These are phyloP conservation scores for Fusarium subtropicale DNA, from an alignment of 2,329 filamentous ascomycete species.

Conservation along the genomic window DNA sequence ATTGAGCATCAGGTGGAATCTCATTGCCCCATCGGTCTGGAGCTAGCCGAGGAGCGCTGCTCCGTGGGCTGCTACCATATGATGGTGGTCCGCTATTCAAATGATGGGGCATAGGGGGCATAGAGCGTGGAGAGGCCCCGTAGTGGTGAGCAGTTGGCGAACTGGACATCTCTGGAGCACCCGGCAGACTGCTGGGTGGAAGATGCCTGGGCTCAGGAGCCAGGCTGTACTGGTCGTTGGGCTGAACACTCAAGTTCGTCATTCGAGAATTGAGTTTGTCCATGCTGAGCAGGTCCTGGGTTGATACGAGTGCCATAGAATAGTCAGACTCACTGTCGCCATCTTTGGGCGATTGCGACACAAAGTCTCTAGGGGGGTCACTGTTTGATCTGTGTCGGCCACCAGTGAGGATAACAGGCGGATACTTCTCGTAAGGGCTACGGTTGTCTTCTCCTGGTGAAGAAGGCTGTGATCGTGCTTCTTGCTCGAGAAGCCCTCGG, in stretches of 20 bases:
- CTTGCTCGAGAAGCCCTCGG: constrained; percentile 64
- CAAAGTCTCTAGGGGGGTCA: constrained; percentile 43
- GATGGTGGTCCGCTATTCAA: constrained; percentile 47
- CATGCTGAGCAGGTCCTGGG: constrained; percentile 63
- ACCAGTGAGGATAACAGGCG: constrained; percentile 53
- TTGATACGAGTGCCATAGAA: constrained; percentile 64
- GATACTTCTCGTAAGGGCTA: constrained; percentile 56
- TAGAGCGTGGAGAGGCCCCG: constrained; percentile 56
- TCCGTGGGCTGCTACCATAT: constrained; percentile 51
- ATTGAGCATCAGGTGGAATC: constrained; percentile 67
- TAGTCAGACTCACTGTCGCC: constrained; percentile 49
- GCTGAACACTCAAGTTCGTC: constrained; percentile 56
- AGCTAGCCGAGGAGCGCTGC: constrained; percentile 55
- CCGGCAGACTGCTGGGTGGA: constrained; percentile 47
- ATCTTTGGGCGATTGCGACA: constrained; percentile 56
- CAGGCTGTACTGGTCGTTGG: constrained; percentile 51
- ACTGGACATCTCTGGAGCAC: constrained; percentile 48
- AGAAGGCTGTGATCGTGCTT: constrained; percentile 48
- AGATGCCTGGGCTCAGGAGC: constrained; percentile 54
- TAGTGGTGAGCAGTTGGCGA: constrained; percentile 50
- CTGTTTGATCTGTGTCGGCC: constrained; percentile 53
- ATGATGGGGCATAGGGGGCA: constrained; percentile 51
- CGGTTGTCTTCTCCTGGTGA: constrained; percentile 54
- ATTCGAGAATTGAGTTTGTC: constrained; percentile 58
- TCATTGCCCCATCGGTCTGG: constrained; percentile 68